These are phyloP conservation scores for Croton setiger DNA, from an alignment of 441 rosid species.

Conservation along the genomic window DNA sequence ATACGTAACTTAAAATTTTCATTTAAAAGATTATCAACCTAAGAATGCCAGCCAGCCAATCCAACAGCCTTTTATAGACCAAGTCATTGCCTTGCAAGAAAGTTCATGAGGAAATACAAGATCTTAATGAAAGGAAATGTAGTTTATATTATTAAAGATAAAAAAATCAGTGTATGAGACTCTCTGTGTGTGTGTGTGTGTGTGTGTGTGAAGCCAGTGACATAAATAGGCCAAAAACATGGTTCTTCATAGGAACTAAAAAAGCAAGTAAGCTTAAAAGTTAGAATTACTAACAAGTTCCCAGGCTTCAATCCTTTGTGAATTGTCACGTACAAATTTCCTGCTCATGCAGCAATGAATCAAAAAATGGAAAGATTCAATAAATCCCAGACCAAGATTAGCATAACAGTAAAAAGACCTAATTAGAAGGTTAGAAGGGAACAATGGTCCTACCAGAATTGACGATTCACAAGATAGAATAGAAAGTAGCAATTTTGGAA, in stretches of 20 bases:
- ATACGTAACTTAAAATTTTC: neutral
- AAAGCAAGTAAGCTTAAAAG: conserved; percentile 4
- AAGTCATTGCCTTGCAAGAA: neutral
- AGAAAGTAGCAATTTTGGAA: neutral
- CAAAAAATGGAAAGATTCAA: neutral
- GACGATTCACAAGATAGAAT: neutral
- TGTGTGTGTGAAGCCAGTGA: neutral
- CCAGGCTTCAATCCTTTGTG: conserved; percentile 60
- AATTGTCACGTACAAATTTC: conserved; percentile 38
- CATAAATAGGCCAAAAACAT: neutral
- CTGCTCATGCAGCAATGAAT: conserved; percentile 39
- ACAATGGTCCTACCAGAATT: neutral
- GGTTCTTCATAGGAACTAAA: too few relatives aligned
- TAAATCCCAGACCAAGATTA: neutral
- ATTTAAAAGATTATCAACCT: neutral
- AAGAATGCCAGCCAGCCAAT: neutral
- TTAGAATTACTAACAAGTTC: conserved; percentile 51
- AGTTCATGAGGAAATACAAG: neutral
- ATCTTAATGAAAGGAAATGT: neutral
- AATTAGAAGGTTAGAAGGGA: neutral
- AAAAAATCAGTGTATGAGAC: neutral
- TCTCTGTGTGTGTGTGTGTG: too few relatives aligned
- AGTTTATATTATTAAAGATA: neutral
- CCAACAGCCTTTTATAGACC: neutral
- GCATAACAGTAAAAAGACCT: neutral